phyloP scores from a whole-genome alignment of 2,329 filamentous ascomycete genomes.

The Cladosporium sp. region DNA sequence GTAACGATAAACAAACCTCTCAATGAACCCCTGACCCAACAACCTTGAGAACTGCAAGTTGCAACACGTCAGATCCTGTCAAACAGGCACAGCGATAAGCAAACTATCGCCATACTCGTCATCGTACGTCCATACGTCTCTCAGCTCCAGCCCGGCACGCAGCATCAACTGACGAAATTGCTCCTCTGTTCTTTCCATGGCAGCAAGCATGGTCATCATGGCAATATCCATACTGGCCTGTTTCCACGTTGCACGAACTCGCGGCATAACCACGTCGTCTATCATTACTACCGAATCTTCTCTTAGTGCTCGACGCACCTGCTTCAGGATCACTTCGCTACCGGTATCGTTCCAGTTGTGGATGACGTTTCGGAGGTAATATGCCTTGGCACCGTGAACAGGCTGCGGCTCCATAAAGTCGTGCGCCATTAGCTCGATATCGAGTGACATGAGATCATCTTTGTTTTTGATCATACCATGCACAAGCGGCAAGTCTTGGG shows the following conservation, averaged over 20 bases:
- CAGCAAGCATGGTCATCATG: background rate
- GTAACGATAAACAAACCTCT: too few relatives aligned
- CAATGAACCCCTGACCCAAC: too few relatives aligned
- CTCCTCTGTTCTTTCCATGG: background rate
- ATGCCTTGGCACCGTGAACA: constrained; percentile 20
- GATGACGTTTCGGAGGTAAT: constrained; percentile 13
- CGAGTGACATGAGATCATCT: background rate
- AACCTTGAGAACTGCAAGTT: too few relatives aligned
- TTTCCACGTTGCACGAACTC: constrained; percentile 7
- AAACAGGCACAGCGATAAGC: background rate
- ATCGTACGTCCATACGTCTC: background rate
- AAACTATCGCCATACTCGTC: background rate
- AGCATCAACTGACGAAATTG: background rate
- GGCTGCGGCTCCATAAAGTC: constrained; percentile 31
- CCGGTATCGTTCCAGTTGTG: constrained; percentile 20
- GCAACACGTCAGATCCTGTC: background rate
- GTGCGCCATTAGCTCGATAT: constrained; percentile 22
- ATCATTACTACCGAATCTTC: constrained; percentile 16
- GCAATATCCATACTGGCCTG: background rate
- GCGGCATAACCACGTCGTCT: constrained; percentile 18
- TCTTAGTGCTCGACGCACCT: background rate
- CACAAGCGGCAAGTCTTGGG: constrained; percentile 22
- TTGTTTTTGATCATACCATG: constrained; percentile 7
- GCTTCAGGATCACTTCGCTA: constrained; percentile 14
- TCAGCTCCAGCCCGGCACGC: background rate